Evolutionary conservation across 169 alveolate species (phyloP).

Genomic region (Eimeria zaria): DNA sequence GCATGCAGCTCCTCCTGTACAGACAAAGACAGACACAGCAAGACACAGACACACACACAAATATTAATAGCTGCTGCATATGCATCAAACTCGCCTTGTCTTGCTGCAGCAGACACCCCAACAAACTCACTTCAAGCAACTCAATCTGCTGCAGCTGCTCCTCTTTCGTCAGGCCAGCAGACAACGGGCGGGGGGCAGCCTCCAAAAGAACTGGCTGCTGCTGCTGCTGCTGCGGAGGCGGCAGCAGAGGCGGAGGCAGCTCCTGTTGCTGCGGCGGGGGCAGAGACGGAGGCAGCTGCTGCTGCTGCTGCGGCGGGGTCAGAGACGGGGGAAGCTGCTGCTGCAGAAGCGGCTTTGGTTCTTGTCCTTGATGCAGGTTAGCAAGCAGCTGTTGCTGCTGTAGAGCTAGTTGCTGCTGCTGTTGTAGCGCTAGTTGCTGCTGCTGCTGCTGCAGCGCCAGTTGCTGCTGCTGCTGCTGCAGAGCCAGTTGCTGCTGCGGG

Average conservation of each 20-base stretch:
- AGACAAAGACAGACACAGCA: not conserved
- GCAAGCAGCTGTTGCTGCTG: not conserved
- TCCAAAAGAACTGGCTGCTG: not conserved
- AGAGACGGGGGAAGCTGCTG: too few species aligned
- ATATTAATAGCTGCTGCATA: not conserved
- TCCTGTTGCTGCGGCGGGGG: not conserved
- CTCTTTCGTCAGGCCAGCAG: not conserved
- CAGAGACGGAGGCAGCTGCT: not conserved
- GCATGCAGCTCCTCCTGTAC: not conserved
- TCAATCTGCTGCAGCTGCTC: constrained; percentile 4
- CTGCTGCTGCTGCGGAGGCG: not conserved
- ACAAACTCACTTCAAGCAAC: not conserved
- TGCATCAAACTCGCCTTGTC: too few species aligned
- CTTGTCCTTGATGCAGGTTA: not conserved
- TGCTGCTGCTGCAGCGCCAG: too few species aligned
- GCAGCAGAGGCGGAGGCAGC: not conserved
- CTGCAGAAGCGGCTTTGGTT: not conserved
- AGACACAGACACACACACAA: not conserved
- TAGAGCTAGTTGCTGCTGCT: constrained; percentile 8
- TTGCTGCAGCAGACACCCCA: too few species aligned
- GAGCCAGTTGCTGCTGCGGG: constrained; percentile 3
- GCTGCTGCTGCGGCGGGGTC: not conserved
- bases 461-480: not conserved
- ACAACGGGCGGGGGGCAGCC: not conserved
- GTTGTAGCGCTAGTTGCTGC: not conserved